A percentile compares a stretch with the other conserved stretches of the same genome.
phyloP scores from a whole-genome alignment of 495 filamentous ascomycete species.

The Penicillium pulvis region DNA sequence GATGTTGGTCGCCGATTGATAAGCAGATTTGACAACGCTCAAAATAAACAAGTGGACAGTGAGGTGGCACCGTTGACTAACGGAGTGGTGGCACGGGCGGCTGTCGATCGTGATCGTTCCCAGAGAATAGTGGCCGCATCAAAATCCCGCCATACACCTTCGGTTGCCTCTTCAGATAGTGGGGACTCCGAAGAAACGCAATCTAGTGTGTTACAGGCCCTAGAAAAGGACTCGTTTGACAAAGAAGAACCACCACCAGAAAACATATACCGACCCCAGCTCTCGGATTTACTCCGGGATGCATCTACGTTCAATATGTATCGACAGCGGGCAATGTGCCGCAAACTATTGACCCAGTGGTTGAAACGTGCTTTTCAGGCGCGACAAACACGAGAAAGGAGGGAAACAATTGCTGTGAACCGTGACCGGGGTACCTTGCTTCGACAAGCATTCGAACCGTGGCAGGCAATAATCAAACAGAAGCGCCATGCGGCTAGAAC shows the following conservation, averaged over 20 bases:
- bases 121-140: slow-evolving; percentile 32
- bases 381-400: slow-evolving; percentile 44
- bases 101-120: slow-evolving; percentile 42
- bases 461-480: slow-evolving; percentile 52
- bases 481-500: slow-evolving; percentile 53
- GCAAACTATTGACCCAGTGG: slow-evolving; percentile 56
- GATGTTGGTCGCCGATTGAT: slow-evolving; percentile 47
- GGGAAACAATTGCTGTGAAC: slow-evolving; percentile 51
- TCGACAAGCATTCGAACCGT: slow-evolving; percentile 58
- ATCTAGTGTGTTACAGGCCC: slow-evolving; percentile 27
- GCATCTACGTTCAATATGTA: slow-evolving; percentile 61
- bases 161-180: slow-evolving; percentile 28
- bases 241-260: slow-evolving; percentile 37
- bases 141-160: slow-evolving; percentile 21
- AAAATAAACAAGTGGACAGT: slow-evolving; percentile 24
- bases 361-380: slow-evolving; percentile 50
- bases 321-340: slow-evolving; percentile 48
- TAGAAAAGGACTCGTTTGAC: slow-evolving; percentile 31
- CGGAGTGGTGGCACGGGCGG: slow-evolving; percentile 34
- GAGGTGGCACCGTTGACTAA: slow-evolving; percentile 26
- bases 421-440: slow-evolving; percentile 57
- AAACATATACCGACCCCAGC: slow-evolving; percentile 53
- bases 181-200: slow-evolving; percentile 29
- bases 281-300: slow-evolving; percentile 58
- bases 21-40: slow-evolving; percentile 33